Percentiles rank a stretch among this genome's conserved stretches.
Conservation (phyloP, 345 rosid genomes). For the Euphorbia tirucalli region DNA sequence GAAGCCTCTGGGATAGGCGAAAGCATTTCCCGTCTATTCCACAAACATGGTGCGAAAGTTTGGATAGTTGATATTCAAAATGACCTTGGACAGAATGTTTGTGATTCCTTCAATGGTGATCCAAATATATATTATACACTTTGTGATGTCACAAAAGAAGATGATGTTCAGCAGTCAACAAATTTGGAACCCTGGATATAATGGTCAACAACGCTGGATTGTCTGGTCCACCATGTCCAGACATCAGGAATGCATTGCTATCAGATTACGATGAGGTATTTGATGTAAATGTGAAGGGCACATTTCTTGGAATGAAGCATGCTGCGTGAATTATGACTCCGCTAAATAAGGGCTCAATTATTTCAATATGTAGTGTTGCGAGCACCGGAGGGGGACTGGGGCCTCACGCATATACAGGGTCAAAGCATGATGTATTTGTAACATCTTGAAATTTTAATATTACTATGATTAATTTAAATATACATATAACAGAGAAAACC, state of each 20-base stretch:
- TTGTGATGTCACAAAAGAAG: conserved; percentile 72
- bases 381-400: conserved; percentile 64
- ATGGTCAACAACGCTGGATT: conserved; percentile 82
- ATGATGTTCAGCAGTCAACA: conserved; percentile 45
- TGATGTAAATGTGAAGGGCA: conserved; percentile 78
- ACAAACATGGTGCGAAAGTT: conserved; percentile 76
- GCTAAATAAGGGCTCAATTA: conserved; percentile 50
- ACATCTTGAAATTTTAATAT: too few species aligned
- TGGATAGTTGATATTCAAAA: conserved; percentile 75
- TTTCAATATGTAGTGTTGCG: conserved; percentile 59
- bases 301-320: conserved; percentile 83
- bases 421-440: conserved; percentile 85
- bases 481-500: too few species aligned
- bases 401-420: conserved; percentile 77
- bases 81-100: conserved; percentile 45
- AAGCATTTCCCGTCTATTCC: conserved; percentile 66
- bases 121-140: conserved; percentile 47
- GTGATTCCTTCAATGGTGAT: conserved; percentile 45
- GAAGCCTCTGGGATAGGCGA: conserved; percentile 94
- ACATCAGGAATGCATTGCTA: conserved; percentile 55
- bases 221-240: conserved; percentile 58
- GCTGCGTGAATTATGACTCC: conserved; percentile 88
- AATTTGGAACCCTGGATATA: conserved; percentile 66
- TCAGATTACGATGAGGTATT: conserved; percentile 59
- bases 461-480: too few species aligned